A percentile compares a stretch with the other conserved stretches of the same genome.
These are phyloP conservation scores for Blastocystis sp. DNA, from an alignment of 352 stramenopile species.

Conservation along the genomic window DNA sequence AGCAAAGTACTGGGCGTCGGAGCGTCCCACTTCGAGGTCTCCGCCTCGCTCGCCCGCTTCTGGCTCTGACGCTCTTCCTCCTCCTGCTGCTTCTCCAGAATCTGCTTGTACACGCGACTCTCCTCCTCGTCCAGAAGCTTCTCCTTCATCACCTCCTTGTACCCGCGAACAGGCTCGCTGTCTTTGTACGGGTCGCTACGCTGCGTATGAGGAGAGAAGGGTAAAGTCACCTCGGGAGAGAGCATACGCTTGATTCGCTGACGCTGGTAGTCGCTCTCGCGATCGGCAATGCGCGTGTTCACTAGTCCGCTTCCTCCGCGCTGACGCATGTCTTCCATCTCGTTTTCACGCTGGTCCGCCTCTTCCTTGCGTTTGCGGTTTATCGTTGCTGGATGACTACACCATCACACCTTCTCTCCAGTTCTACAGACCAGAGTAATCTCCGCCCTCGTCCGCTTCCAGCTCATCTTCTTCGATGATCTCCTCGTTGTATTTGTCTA, in stretches of 20 bases:
- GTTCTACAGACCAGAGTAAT: conserved; percentile 13
- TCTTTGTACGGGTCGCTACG: conserved; percentile 76
- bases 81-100: conserved; percentile 71
- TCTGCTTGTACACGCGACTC: conserved; percentile 73
- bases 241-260: background rate
- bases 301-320: conserved; percentile 76
- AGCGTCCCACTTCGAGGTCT: conserved; percentile 58
- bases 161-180: conserved; percentile 72
- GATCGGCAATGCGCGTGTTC: conserved; percentile 82
- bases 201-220: conserved; percentile 62
- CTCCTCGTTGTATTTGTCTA: conserved; percentile 40
- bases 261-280: conserved; percentile 79
- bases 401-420: background rate
- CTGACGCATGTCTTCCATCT: conserved; percentile 62
- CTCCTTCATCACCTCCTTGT: conserved; percentile 75
- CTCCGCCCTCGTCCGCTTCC: background rate
- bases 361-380: conserved; percentile 21
- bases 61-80: conserved; percentile 43
- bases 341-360: conserved; percentile 1
- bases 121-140: conserved; percentile 75
- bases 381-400: conserved; percentile 40
- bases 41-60: conserved; percentile 47
- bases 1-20: conserved; percentile 56
- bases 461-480: conserved; percentile 32
- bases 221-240: conserved; percentile 29